phyloP scores from a whole-genome alignment of 805 yeast genomes.

The Saturnispora diversa region DNA sequence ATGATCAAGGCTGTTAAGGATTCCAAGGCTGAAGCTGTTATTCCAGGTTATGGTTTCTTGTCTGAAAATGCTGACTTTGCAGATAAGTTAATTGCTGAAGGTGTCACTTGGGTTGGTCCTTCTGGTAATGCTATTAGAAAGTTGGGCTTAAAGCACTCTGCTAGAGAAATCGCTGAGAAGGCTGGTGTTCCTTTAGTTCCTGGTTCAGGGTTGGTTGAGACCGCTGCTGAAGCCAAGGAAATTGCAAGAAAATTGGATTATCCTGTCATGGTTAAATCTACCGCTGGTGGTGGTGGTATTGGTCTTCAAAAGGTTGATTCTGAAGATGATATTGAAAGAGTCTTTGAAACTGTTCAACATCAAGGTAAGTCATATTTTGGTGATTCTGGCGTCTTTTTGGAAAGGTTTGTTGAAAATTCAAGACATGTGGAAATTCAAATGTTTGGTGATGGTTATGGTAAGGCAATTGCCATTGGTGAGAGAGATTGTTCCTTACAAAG shows the following conservation, averaged over 20 bases:
- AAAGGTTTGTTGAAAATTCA: slow-evolving; percentile 89
- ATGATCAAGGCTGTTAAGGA: slow-evolving; percentile 78
- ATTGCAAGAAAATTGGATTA: slow-evolving; percentile 71
- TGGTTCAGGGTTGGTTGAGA: slow-evolving; percentile 79
- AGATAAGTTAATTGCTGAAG: slow-evolving; percentile 74
- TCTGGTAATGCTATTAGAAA: slow-evolving; percentile 86
- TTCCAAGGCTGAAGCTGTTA: slow-evolving; percentile 86
- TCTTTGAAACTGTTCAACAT: slow-evolving; percentile 85
- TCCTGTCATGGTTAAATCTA: slow-evolving; percentile 93
- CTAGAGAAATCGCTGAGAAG: slow-evolving; percentile 81
- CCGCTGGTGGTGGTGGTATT: slow-evolving; percentile 99
- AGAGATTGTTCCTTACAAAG: slow-evolving; percentile 97
- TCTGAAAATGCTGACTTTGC: slow-evolving; percentile 96
- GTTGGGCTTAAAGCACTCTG: slow-evolving; percentile 92
- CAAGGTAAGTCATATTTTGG: slow-evolving; percentile 92
- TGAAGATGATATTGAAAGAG: slow-evolving; percentile 70
- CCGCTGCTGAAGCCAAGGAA: slow-evolving; percentile 64
- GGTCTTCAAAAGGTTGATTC: slow-evolving; percentile 91
- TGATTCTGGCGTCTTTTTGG: slow-evolving; percentile 91
- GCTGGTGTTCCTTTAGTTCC: slow-evolving; percentile 98
- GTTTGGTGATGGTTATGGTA: slow-evolving; percentile 92
- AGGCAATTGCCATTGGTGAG: slow-evolving; percentile 91
- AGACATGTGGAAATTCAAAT: slow-evolving; percentile 96
- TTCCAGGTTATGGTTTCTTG: slow-evolving; percentile 95
- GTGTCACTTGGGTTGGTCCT: slow-evolving; percentile 93